phyloP scores from a whole-genome alignment of 2,329 filamentous ascomycete species.

The Epichloe festucae region DNA sequence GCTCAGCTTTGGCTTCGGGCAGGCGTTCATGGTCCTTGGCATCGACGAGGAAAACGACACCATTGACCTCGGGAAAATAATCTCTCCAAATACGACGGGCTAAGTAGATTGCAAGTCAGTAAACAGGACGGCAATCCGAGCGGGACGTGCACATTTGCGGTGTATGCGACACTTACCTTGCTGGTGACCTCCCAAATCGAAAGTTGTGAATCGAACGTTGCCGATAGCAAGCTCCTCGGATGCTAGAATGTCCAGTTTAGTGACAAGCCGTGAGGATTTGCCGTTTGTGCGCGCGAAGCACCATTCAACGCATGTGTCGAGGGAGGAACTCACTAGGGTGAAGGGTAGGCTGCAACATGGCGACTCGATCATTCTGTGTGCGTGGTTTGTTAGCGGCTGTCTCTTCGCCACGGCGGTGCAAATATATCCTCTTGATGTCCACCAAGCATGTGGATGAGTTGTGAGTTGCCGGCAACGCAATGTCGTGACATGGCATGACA shows the following conservation, averaged over 20 bases:
- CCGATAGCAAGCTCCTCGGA: conserved; percentile 88
- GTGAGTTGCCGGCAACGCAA: neutral
- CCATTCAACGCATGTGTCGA: neutral
- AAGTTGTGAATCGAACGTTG: conserved; percentile 88
- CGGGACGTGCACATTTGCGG: neutral
- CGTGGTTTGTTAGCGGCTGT: conserved; percentile 12
- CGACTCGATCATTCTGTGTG: conserved; percentile 74
- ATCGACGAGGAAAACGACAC: conserved; percentile 95
- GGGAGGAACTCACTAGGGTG: conserved; percentile 62
- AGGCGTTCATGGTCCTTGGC: conserved; percentile 96
- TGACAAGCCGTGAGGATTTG: neutral
- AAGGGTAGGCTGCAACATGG: conserved; percentile 78
- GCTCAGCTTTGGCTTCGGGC: conserved; percentile 86
- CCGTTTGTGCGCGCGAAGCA: neutral
- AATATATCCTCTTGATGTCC: neutral
- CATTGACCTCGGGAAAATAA: conserved; percentile 92
- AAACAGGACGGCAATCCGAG: neutral
- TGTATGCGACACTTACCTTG: conserved; percentile 46
- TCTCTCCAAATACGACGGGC: conserved; percentile 92
- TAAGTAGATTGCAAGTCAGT: conserved; percentile 23
- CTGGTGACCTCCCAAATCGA: conserved; percentile 86
- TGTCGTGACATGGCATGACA: neutral
- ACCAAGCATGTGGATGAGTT: neutral
- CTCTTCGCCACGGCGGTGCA: neutral
- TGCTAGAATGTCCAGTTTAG: conserved; percentile 33